These are phyloP conservation scores for Piper betle DNA, from an alignment of 164 flowering plant species.

Conservation along the genomic window DNA sequence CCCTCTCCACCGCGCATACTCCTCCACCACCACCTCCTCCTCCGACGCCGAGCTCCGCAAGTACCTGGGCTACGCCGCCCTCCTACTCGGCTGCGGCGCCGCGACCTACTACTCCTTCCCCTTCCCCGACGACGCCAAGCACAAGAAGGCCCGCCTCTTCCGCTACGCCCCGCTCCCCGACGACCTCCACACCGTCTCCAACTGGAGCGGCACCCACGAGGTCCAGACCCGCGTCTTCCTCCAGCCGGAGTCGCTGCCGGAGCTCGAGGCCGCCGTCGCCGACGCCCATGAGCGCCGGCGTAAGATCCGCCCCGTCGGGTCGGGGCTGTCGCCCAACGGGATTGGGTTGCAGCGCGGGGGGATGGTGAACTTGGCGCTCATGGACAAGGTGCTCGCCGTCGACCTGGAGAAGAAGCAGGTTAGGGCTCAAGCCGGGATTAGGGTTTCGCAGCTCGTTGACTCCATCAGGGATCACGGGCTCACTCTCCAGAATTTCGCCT, in stretches of 20 bases:
- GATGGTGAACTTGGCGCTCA: constrained; percentile 86
- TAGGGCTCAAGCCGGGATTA: constrained; percentile 76
- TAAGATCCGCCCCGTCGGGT: constrained; percentile 85
- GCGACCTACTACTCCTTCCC: constrained; percentile 99
- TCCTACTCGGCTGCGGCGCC: constrained; percentile 60
- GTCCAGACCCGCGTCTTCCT: constrained; percentile 67
- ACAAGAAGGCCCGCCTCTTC: constrained; percentile 83
- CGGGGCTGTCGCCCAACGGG: constrained; percentile 92
- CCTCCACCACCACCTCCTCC: constrained; percentile 25
- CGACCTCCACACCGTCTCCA: constrained; percentile 87
- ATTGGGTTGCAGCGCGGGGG: constrained; percentile 75
- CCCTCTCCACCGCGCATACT: constrained; percentile 13
- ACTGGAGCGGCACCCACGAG: constrained; percentile 99
- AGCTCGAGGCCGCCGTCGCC: constrained; percentile 53
- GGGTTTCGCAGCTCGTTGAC: constrained; percentile 90
- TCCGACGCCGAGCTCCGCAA: constrained; percentile 61
- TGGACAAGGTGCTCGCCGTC: constrained; percentile 86
- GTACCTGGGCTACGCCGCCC: constrained; percentile 75
- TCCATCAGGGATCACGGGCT: constrained; percentile 73
- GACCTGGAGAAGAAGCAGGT: constrained; percentile 72
- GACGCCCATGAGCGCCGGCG: constrained; percentile 39
- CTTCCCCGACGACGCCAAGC: constrained; percentile 67
- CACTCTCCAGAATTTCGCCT: constrained; percentile 91
- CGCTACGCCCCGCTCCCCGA: constrained; percentile 90
- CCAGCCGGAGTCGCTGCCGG: constrained; percentile 61